Evolutionary conservation across 352 stramenopile species (phyloP).

Genomic region (Phytopythium litorale): DNA sequence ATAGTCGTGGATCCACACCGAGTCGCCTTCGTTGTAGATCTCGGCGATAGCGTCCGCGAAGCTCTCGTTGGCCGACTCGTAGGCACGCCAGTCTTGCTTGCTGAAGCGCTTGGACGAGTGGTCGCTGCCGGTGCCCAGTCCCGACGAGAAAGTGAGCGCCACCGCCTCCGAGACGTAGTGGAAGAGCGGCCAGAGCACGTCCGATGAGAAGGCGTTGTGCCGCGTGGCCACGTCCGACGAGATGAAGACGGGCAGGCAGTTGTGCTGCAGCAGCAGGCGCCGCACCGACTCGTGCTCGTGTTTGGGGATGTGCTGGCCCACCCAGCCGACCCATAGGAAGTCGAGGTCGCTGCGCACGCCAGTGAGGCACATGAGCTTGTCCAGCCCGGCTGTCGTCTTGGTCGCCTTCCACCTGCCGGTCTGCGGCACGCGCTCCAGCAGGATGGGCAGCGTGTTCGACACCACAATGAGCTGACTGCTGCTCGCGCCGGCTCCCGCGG

Average conservation of each 20-base stretch:
- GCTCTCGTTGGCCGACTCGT: conserved; percentile 84
- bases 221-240: conserved; percentile 77
- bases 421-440: conserved; percentile 66
- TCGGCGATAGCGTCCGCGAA: conserved; percentile 84
- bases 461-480: conserved; percentile 82
- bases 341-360: conserved; percentile 58
- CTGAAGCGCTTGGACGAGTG: conserved; percentile 78
- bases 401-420: conserved; percentile 80
- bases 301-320: conserved; percentile 85
- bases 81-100: conserved; percentile 86
- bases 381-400: conserved; percentile 83
- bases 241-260: conserved; percentile 86
- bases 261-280: conserved; percentile 78
- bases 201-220: conserved; percentile 87
- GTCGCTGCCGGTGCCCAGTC: conserved; percentile 26
- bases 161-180: conserved; percentile 86
- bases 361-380: conserved; percentile 82
- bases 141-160: conserved; percentile 36
- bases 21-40: conserved; percentile 87
- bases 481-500: conserved; percentile 4
- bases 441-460: conserved; percentile 82
- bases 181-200: conserved; percentile 90
- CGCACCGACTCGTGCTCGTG: conserved; percentile 72
- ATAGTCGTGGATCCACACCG: conserved; percentile 90
- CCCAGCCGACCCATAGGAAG: conserved; percentile 88